Evolutionary conservation across 1,139 yeast genomes (phyloP), one percentile per base, ranked within the genome.

Genomic region (Yamadazyma friedrichii): DNA sequence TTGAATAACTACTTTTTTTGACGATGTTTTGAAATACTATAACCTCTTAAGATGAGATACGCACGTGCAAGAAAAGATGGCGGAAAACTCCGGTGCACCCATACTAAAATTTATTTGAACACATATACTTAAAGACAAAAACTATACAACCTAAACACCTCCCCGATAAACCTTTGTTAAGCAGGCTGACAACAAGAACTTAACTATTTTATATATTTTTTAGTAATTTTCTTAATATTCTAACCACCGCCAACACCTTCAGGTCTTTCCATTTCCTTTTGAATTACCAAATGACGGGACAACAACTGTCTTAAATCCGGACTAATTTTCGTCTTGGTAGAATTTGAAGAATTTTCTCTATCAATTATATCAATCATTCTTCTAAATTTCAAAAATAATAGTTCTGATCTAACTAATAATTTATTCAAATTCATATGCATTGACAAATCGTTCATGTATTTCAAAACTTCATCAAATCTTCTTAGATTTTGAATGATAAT

Each of bases 381-480:
- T 53, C 81, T 77, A 61, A 89, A 93, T 51, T 86, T 78, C 51
- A 87, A 72, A 58, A 88, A 93, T 35, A 93, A 66, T 29, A 88
- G 69, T 58, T 93, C 98, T 10, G 95, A 82, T 37, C 97, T 69
- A 10, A 87, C 81, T 42, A 91, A 72, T 36, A 88, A 66, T 48
- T 86, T 93, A 38, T 84, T 79, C 53, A 89, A 65, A 46, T 88
- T 81, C 66, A 89, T 70, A 4, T 80, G 76, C 74, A 84, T 84
- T 38, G 88, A 80, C 47, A 94, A 72, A 52, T 93, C 98, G 62
- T 93, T 93, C 80, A 93, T 86, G 59, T 87, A 94, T 66, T 87
- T 88, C 53, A 93, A 73, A 15, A 93, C 93, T 58, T 91, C 96
- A 57, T 93, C 98, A 64, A 93, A 91, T 46, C 83, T 80, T 28